A percentile compares a stretch with the other conserved stretches of the same genome.
Conservation (phyloP, 345 rosid genomes). For the Camelina hispida region DNA sequence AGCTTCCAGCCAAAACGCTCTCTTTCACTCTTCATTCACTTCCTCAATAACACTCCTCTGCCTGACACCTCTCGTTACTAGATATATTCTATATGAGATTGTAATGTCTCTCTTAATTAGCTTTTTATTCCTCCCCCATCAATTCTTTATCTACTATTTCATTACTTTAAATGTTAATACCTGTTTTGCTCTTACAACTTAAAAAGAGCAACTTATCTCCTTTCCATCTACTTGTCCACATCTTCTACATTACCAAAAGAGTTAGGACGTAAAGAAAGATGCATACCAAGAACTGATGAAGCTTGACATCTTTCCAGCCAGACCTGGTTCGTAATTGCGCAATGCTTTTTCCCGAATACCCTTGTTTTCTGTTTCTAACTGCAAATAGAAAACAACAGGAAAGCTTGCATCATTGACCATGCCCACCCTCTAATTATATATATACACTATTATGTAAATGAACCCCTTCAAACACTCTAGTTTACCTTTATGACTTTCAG, state of each 20-base stretch:
- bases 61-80: constrained; percentile 57
- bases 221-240: constrained; percentile 20
- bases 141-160: constrained; percentile 26
- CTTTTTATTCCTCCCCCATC: constrained; percentile 6
- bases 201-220: constrained; percentile 30
- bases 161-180: constrained; percentile 26
- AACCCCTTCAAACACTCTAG: constrained; percentile 6
- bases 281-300: constrained; percentile 44
- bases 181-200: constrained; percentile 26
- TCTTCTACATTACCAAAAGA: constrained; percentile 16
- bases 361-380: constrained; percentile 59
- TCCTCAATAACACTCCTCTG: constrained; percentile 66
- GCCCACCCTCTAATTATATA: background rate
- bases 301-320: constrained; percentile 39
- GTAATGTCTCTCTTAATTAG: constrained; percentile 33
- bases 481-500: constrained; percentile 58
- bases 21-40: constrained; percentile 71
- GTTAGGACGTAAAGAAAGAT: constrained; percentile 26
- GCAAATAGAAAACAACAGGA: constrained; percentile 34
- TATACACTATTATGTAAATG: constrained; percentile 4
- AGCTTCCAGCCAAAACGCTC: constrained; percentile 83
- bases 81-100: constrained; percentile 20
- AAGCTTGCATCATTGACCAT: constrained; percentile 20
- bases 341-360: constrained; percentile 50
- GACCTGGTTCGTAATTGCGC: constrained; percentile 35